phyloP scores from a whole-genome alignment of 1,139 yeast species.

The Suhomyces guaymorum region DNA sequence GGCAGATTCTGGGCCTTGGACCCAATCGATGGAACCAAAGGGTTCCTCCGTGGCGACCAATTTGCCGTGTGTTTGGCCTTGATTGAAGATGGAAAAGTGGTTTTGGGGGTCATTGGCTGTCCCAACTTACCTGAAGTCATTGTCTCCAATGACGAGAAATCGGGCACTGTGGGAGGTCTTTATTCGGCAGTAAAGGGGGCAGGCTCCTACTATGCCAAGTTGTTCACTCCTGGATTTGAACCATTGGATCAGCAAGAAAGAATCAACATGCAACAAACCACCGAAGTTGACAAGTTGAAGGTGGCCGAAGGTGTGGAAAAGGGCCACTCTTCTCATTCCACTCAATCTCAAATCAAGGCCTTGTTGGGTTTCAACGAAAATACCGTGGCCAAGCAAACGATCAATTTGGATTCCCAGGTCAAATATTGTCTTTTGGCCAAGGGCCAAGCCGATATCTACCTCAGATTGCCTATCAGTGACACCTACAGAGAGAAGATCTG shows the following conservation, averaged over 20 bases:
- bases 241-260: constrained; percentile 42
- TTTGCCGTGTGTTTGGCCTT: constrained; percentile 94
- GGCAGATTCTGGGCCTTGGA: constrained; percentile 97
- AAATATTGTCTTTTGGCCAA: constrained; percentile 88
- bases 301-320: constrained; percentile 97
- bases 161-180: constrained; percentile 59
- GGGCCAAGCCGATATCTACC: constrained; percentile 90
- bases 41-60: constrained; percentile 93
- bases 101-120: constrained; percentile 92
- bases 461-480: constrained; percentile 78
- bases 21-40: constrained; percentile 98
- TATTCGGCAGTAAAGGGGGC: constrained; percentile 74
- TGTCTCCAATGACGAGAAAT: constrained; percentile 34
- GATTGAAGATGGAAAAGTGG: constrained; percentile 80
- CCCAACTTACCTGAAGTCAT: constrained; percentile 75
- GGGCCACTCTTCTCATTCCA: constrained; percentile 89
- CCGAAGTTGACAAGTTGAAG: constrained; percentile 50
- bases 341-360: constrained; percentile 75
- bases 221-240: constrained; percentile 32
- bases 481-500: constrained; percentile 90
- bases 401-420: constrained; percentile 91
- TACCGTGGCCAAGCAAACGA: constrained; percentile 51
- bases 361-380: constrained; percentile 47
- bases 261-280: constrained; percentile 46
- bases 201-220: constrained; percentile 67